Percentiles rank a stretch among this genome's conserved stretches.
These are phyloP conservation scores for Postia placenta DNA, from an alignment of 768 basidiomycete species.

Conservation along the genomic window DNA sequence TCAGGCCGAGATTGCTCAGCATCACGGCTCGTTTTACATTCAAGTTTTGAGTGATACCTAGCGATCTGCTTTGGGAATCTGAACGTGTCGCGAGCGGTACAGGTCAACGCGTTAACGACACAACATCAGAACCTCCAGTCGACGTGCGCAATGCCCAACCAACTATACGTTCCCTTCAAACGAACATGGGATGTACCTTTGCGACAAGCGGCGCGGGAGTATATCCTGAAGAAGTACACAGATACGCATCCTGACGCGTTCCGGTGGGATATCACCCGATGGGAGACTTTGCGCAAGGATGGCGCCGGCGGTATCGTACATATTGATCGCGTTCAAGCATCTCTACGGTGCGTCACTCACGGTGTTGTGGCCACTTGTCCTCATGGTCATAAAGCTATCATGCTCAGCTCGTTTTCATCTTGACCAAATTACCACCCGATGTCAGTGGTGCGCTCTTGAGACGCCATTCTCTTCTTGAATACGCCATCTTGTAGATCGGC, in stretches of 20 bases:
- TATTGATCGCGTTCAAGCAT: constrained; percentile 45
- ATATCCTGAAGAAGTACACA: constrained; percentile 55
- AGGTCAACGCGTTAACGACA: too few relatives aligned
- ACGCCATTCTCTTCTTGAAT: constrained; percentile 5
- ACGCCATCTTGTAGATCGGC: constrained; percentile 43
- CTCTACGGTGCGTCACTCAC: constrained; percentile 49
- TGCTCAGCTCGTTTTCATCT: constrained; percentile 78
- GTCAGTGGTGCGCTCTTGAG: constrained; percentile 34
- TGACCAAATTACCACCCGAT: constrained; percentile 80
- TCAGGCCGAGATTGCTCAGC: too few relatives aligned
- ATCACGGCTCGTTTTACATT: too few relatives aligned
- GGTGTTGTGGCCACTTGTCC: background rate
- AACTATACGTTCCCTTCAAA: constrained; percentile 72
- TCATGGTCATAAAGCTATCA: constrained; percentile 61
- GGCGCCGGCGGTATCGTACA: constrained; percentile 45
- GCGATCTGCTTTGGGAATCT: too few relatives aligned
- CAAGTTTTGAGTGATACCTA: too few relatives aligned
- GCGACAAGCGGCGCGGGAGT: constrained; percentile 48
- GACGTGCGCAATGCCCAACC: constrained; percentile 82
- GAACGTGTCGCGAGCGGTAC: too few relatives aligned
- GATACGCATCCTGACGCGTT: constrained; percentile 84
- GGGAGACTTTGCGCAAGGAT: constrained; percentile 63
- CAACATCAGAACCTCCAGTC: too few relatives aligned
- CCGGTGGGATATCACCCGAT: constrained; percentile 65
- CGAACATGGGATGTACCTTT: constrained; percentile 53